Evolutionary conservation across 257 asterid genomes (phyloP).

Genomic region (Penstemon davidsonii): DNA sequence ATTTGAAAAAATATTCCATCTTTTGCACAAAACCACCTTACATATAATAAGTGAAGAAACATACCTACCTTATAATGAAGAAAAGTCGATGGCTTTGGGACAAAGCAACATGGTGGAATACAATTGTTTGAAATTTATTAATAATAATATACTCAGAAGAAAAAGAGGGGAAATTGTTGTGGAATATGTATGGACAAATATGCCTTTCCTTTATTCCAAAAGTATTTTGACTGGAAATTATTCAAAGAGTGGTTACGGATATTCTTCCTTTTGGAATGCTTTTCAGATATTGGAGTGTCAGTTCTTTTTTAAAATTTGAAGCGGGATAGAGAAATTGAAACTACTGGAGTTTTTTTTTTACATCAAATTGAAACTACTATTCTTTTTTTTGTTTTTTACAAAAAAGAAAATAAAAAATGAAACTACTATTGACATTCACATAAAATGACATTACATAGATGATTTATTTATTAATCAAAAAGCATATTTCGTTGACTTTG

Average conservation of each 20-base stretch:
- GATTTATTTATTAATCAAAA: background rate
- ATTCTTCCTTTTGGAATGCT: background rate
- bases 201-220: slow-evolving; percentile 23
- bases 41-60: slow-evolving; percentile 20
- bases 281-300: slow-evolving; percentile 11
- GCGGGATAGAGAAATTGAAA: slow-evolving; percentile 1
- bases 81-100: slow-evolving; percentile 44
- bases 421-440: background rate
- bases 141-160: background rate
- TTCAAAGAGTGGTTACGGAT: slow-evolving; percentile 24
- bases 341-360: background rate
- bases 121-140: slow-evolving; percentile 15
- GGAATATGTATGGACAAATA: slow-evolving; percentile 21
- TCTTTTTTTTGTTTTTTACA: no score
- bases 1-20: no score
- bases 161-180: slow-evolving; percentile 7
- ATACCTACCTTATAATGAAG: slow-evolving; percentile 24
- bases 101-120: slow-evolving; percentile 38
- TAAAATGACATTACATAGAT: background rate
- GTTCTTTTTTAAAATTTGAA: slow-evolving; percentile 15
- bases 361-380: no score
- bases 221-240: slow-evolving; percentile 14
- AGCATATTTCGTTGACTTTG: slow-evolving; percentile 23
- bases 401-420: no score
- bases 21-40: background rate